phyloP scores from a whole-genome alignment of 345 rosid species.

The Ceriops zippeliana region DNA sequence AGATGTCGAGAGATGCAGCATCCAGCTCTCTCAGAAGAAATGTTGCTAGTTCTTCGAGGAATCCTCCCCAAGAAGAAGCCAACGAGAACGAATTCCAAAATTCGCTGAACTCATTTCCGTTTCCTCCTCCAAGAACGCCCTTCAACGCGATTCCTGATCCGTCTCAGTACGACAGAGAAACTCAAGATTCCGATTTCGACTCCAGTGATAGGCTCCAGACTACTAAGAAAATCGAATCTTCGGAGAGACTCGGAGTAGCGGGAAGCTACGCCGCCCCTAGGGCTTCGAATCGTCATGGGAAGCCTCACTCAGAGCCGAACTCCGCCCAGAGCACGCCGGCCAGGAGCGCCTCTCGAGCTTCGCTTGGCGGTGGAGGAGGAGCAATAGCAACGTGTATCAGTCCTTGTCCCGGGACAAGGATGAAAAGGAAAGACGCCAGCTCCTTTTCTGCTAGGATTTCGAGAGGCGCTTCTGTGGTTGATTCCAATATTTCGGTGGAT shows the following conservation, averaged over 20 bases:
- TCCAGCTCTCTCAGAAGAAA: conserved; percentile 25
- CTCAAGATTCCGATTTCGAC: conserved; percentile 29
- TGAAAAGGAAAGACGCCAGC: conserved; percentile 47
- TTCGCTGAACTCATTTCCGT: conserved; percentile 32
- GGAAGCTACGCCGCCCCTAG: conserved; percentile 43
- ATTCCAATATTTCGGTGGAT: conserved; percentile 38
- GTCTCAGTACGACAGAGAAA: conserved; percentile 42
- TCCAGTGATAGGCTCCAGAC: conserved; percentile 33
- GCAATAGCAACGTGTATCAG: background rate
- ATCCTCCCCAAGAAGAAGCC: conserved; percentile 32
- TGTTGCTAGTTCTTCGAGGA: conserved; percentile 23
- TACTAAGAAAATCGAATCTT: conserved; percentile 20
- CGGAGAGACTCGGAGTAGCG: conserved; percentile 7
- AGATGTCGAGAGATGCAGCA: conserved; percentile 37
- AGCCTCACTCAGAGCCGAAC: conserved; percentile 55
- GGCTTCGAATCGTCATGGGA: conserved; percentile 42
- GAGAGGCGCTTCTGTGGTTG: conserved; percentile 39
- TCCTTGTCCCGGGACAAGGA: conserved; percentile 29
- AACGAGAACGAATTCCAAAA: conserved; percentile 60
- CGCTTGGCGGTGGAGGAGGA: conserved; percentile 43
- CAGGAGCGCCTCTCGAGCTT: conserved; percentile 52
- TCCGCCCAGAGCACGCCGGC: conserved; percentile 73
- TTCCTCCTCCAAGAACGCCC: conserved; percentile 73
- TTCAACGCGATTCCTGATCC: conserved; percentile 76
- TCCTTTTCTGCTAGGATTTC: conserved; percentile 44